phyloP scores from a whole-genome alignment of 2,329 filamentous ascomycete species.

The Fusarium transvaalense region DNA sequence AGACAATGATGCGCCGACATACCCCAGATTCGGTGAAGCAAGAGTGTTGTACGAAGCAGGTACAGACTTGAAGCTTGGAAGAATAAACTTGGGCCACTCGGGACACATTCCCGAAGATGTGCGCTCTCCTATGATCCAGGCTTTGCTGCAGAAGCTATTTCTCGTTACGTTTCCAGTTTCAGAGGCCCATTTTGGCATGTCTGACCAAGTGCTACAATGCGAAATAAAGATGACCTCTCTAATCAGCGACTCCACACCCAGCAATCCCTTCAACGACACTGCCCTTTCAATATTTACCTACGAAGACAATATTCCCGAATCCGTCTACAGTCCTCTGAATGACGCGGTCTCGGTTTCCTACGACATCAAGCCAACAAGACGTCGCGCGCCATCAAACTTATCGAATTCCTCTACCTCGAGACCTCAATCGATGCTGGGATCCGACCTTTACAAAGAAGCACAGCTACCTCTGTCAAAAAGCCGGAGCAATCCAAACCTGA shows the following conservation, averaged over 20 bases:
- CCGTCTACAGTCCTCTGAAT: neutral
- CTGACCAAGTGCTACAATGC: neutral
- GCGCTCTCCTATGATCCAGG: neutral
- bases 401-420: neutral
- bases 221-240: neutral
- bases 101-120: neutral
- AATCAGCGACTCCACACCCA: fast-evolving
- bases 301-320: neutral
- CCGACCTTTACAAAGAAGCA: neutral
- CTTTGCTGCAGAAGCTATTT: neutral
- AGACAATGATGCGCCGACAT: neutral
- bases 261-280: neutral
- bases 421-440: neutral
- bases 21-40: neutral
- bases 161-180: neutral
- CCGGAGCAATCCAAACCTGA: neutral
- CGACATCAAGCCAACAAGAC: neutral
- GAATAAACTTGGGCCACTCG: neutral
- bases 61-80: neutral
- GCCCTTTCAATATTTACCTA: neutral
- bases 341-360: neutral
- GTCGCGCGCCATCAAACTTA: neutral
- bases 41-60: neutral
- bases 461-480: neutral
- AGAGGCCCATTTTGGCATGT: neutral